Evolutionary conservation across 106 monocot genomes (phyloP).

Genomic region (Ottelia alismoides): DNA sequence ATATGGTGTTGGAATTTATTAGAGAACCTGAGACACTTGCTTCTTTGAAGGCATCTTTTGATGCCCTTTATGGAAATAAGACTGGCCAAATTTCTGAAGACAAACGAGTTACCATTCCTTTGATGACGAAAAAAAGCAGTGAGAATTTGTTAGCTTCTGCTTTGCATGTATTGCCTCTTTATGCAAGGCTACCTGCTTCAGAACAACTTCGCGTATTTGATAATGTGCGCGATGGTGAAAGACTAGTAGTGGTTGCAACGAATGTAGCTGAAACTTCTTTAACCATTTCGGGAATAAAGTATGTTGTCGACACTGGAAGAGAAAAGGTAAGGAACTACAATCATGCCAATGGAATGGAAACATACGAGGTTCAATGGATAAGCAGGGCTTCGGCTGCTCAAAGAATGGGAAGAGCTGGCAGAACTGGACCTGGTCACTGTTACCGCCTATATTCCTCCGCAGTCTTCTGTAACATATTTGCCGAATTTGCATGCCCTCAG

Average conservation of each 20-base stretch:
- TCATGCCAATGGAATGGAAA: constrained; percentile 51
- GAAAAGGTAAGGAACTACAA: constrained; percentile 87
- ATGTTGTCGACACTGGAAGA: constrained; percentile 97
- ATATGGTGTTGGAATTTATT: constrained; percentile 32
- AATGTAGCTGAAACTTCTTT: constrained; percentile 98
- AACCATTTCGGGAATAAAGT: constrained; percentile 95
- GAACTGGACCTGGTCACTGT: constrained; percentile 87
- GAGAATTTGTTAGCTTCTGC: constrained; percentile 6
- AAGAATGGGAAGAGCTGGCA: constrained; percentile 88
- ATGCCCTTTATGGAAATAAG: constrained; percentile 33
- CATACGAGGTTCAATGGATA: constrained; percentile 81
- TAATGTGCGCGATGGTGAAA: constrained; percentile 58
- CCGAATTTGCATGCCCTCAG: constrained; percentile 70
- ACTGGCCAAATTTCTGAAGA: constrained; percentile 6
- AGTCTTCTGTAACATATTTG: constrained; percentile 68
- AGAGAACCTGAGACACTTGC: constrained; percentile 36
- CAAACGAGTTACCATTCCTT: constrained; percentile 7
- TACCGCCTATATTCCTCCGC: constrained; percentile 87
- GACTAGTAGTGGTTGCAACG: constrained; percentile 85
- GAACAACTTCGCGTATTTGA: constrained; percentile 75
- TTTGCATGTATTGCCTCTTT: constrained; percentile 74
- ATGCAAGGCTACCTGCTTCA: constrained; percentile 87
- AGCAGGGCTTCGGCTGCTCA: constrained; percentile 97
- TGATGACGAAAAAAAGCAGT: constrained; percentile 2
- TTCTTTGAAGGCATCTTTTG: constrained; percentile 74